These are phyloP conservation scores for Colletotrichum shisoi DNA, from an alignment of 2,329 filamentous ascomycete genomes.

Conservation along the genomic window DNA sequence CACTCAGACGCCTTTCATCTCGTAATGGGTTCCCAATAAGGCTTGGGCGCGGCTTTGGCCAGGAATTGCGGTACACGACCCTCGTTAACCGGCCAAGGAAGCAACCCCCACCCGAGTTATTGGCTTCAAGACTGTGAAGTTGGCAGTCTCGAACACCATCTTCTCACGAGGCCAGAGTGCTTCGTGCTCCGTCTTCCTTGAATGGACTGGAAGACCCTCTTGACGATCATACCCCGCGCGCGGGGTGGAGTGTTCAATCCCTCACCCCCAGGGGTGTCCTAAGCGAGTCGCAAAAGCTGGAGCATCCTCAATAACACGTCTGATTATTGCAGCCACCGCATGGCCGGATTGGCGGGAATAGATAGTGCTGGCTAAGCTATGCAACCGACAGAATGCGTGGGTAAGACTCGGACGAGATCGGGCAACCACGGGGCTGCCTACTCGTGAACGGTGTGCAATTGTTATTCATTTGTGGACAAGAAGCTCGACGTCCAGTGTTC, in stretches of 20 bases:
- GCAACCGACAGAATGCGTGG: background rate
- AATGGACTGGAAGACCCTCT: background rate
- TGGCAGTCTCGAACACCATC: background rate
- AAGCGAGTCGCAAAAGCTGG: background rate
- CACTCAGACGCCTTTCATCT: slow-evolving; percentile 25
- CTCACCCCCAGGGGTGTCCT: slow-evolving; percentile 1
- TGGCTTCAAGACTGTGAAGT: background rate
- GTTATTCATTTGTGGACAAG: background rate
- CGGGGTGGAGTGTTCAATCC: background rate
- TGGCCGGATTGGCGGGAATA: background rate
- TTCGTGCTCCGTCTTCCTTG: slow-evolving; percentile 1
- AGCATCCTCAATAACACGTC: background rate
- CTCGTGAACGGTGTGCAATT: background rate
- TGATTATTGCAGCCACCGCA: background rate
- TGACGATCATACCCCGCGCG: slow-evolving; percentile 12
- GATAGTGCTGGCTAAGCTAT: background rate
- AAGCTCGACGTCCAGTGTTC: too few species aligned
- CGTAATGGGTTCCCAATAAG: slow-evolving; percentile 32
- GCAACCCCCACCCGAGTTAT: background rate
- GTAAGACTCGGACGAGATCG: background rate
- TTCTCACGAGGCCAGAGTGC: background rate
- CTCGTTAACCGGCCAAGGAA: background rate
- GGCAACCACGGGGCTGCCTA: background rate
- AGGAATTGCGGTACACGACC: slow-evolving; percentile 27
- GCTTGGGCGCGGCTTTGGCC: slow-evolving; percentile 13